Percentiles rank a stretch among this genome's conserved stretches.
phyloP scores from a whole-genome alignment of 331 rosid species.

The Acacia concinna region DNA sequence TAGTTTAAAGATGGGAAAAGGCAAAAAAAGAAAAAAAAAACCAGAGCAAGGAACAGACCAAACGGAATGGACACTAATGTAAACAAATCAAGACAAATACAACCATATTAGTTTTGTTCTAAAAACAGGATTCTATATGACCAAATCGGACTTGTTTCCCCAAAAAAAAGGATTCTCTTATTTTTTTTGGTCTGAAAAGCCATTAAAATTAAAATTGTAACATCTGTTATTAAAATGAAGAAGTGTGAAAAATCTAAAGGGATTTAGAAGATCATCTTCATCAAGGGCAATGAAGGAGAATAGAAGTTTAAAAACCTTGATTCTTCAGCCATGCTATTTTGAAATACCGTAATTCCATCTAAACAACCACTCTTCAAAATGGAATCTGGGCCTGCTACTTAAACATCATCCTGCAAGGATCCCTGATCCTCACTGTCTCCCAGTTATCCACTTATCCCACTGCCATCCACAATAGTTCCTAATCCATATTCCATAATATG shows the following conservation, averaged over 20 bases:
- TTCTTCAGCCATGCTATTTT: slow-evolving; percentile 56
- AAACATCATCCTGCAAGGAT: slow-evolving; percentile 77
- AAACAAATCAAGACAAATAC: slow-evolving; percentile 10
- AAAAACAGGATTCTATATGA: not conserved
- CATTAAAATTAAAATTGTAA: not conserved
- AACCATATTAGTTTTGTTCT: slow-evolving; percentile 7
- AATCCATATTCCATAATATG: slow-evolving; percentile 49
- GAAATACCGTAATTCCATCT: slow-evolving; percentile 45
- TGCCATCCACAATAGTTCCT: slow-evolving; percentile 61
- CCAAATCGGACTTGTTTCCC: slow-evolving; percentile 2
- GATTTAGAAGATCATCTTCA: slow-evolving; percentile 25
- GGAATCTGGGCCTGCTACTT: slow-evolving; percentile 51
- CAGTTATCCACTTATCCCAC: slow-evolving; percentile 63
- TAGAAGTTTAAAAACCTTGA: slow-evolving; percentile 68
- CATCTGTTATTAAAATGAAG: slow-evolving; percentile 3
- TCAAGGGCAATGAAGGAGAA: slow-evolving; percentile 28
- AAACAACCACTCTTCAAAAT: slow-evolving; percentile 54
- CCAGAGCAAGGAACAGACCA: slow-evolving; percentile 10
- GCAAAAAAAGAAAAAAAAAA: not conserved
- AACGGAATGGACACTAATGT: slow-evolving; percentile 19
- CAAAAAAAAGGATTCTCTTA: not conserved
- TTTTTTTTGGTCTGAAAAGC: slow-evolving; percentile 24
- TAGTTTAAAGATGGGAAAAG: slow-evolving; percentile 13
- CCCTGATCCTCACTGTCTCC: slow-evolving; percentile 72
- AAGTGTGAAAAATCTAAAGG: not conserved